Evolutionary conservation across 768 basidiomycete species (phyloP).

Genomic region (Panaeolus cyanescens): DNA sequence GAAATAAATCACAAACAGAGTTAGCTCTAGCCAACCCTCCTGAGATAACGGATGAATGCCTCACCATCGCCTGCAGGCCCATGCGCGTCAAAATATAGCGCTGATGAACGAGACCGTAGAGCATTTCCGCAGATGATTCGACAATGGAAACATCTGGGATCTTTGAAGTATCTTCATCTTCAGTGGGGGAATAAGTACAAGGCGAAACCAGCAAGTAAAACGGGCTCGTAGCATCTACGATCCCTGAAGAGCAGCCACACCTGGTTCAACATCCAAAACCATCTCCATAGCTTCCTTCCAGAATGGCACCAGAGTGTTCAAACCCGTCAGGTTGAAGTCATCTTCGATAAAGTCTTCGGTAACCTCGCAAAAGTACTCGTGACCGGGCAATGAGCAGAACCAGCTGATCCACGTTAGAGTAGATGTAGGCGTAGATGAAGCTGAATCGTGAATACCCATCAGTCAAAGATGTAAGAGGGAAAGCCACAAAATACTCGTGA

Average conservation of each 20-base stretch:
- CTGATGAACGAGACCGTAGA: slow-evolving; percentile 98
- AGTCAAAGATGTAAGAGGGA: slow-evolving; percentile 10
- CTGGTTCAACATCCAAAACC: slow-evolving; percentile 99
- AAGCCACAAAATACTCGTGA: slow-evolving; percentile 8
- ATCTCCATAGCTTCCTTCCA: slow-evolving; percentile 99
- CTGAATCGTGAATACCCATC: slow-evolving; percentile 40
- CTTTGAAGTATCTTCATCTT: slow-evolving; percentile 91
- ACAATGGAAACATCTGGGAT: slow-evolving; percentile 99
- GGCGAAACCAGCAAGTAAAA: slow-evolving; percentile 10
- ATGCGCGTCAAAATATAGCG: slow-evolving; percentile 95
- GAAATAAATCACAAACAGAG: slow-evolving; percentile 14
- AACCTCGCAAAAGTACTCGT: slow-evolving; percentile 98
- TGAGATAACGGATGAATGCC: slow-evolving; percentile 20
- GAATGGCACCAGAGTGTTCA: slow-evolving; percentile 96
- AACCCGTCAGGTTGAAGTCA: slow-evolving; percentile 97
- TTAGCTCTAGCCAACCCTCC: background rate
- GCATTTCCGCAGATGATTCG: slow-evolving; percentile 94
- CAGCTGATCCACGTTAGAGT: slow-evolving; percentile 95
- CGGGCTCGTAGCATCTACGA: background rate
- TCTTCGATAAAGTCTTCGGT: slow-evolving; percentile 99
- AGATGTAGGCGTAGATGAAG: slow-evolving; percentile 88
- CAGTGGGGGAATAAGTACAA: slow-evolving; percentile 21
- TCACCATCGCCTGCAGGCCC: slow-evolving; percentile 93
- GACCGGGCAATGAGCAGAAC: slow-evolving; percentile 93
- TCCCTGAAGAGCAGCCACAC: slow-evolving; percentile 45